Base-by-base conservation (phyloP, 768 basidiomycete species). In the Multifurca ochricompacta region DNA sequence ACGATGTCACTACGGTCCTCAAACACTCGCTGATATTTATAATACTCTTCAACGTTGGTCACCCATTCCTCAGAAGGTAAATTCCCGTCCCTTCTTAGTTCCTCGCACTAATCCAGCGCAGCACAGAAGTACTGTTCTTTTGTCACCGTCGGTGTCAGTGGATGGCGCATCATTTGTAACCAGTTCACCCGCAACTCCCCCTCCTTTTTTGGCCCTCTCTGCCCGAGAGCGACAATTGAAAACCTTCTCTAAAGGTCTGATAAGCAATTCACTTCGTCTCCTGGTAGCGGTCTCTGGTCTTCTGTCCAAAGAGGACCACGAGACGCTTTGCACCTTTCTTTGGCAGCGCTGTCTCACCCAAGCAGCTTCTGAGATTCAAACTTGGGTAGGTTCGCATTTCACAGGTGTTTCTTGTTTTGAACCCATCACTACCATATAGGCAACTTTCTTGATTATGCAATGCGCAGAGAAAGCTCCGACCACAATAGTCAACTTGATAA, bases 271-370 rank as follows among this genome's bases (percentile, higher is more conserved):
- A 3, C 67, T 85, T 60, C 77, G 81, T 54, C 71, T 89, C 10
- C 70, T 89, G 14, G 86, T 88, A 6, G 67, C 77, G 3, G 71
- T 87, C 51, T 84, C 81, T 4, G 73, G 76, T 0, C 62, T 83
- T 34, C 63, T 88, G 30, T 69, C 69, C 6, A 53, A 68, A 1
- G 73, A 75, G 6, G 78, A 86, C 50, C 77, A 78, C 58, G 62
- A 66, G n/a, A 69, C 66, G 2, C 68, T 89, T 25, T 77, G 76
- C 0, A 75, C 77, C 5, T 64, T 76, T 30, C 64, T 87, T 7
- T 90, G 87, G 86, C 67, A 73, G 47, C 65, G 74, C 37, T 75
- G 78, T 59, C 65, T 81, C 11, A 68, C 72, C 31, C 66, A 70
- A 39, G 49, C 49, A 28, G 72, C 70, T 59, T 57, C 68, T 3